Evolutionary conservation across 2,329 filamentous ascomycete genomes (phyloP).

Genomic region (Myrmaecium sp.): DNA sequence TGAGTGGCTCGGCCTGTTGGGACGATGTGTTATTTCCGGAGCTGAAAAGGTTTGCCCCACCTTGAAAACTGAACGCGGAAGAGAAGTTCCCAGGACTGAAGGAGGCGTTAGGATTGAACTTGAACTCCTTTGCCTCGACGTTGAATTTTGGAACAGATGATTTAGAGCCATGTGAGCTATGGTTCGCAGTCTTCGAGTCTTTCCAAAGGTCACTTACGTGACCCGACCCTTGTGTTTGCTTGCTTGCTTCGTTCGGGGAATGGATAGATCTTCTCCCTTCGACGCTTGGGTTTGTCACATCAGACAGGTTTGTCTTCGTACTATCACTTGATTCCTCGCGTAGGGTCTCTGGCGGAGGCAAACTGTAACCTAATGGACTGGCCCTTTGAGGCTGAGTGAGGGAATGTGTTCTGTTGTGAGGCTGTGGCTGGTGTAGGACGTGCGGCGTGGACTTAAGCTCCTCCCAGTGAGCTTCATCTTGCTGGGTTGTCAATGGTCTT

Average conservation of each 20-base stretch:
- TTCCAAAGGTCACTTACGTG: constrained; percentile 20
- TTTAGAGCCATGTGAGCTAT: constrained; percentile 47
- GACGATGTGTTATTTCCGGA: constrained; percentile 27
- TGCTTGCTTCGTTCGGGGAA: constrained; percentile 10
- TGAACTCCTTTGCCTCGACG: constrained; percentile 75
- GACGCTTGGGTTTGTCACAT: constrained; percentile 21
- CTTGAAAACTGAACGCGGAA: constrained; percentile 20
- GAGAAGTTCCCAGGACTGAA: constrained; percentile 30
- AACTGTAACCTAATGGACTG: constrained; percentile 14
- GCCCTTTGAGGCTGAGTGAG: constrained; percentile 44
- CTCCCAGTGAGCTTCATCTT: constrained; percentile 12
- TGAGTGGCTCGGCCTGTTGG: constrained; percentile 21
- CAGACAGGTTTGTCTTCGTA: constrained; percentile 21
- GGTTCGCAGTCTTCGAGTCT: constrained; percentile 16
- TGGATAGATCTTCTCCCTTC: constrained; percentile 15
- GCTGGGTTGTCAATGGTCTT: constrained; percentile 3
- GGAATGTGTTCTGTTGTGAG: constrained; percentile 58
- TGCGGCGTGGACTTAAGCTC: constrained; percentile 17
- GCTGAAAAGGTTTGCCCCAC: constrained; percentile 24
- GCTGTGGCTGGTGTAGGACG: constrained; percentile 52
- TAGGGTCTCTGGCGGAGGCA: constrained; percentile 13
- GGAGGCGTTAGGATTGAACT: constrained; percentile 44
- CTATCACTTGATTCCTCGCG: constrained; percentile 22
- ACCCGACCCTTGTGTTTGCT: constrained; percentile 20
- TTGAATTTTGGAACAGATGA: constrained; percentile 66